Percentiles rank a stretch among this genome's conserved stretches.
Conservation (phyloP, 345 rosid genomes). For the Eucalyptus fibrosa region DNA sequence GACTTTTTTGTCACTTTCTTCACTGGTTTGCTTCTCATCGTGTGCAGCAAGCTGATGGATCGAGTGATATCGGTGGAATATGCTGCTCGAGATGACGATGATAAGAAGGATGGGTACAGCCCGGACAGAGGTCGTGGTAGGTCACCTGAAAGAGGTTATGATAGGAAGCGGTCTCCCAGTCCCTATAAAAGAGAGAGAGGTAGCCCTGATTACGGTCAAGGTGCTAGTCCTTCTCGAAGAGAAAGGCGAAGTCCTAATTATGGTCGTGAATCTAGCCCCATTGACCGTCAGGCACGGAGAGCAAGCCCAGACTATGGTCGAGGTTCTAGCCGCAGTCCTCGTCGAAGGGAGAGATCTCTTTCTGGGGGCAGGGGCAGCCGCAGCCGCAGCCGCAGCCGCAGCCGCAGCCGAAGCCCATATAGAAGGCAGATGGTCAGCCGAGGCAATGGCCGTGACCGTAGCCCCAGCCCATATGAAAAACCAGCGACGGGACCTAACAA, state of each 20-base stretch:
- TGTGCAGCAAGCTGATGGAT: slow-evolving; percentile 77
- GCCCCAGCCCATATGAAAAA: slow-evolving; percentile 25
- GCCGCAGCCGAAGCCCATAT: slow-evolving; percentile 24
- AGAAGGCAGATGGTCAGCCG: slow-evolving; percentile 31
- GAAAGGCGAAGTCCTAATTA: slow-evolving; percentile 76
- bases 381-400: slow-evolving; percentile 12
- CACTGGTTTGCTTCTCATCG: neutral
- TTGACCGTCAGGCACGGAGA: slow-evolving; percentile 46
- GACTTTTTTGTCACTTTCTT: neutral
- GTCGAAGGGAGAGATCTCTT: slow-evolving; percentile 24
- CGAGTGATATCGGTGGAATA: slow-evolving; percentile 88
- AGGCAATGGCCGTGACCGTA: slow-evolving; percentile 9
- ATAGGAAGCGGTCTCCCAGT: slow-evolving; percentile 63
- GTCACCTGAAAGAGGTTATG: slow-evolving; percentile 57
- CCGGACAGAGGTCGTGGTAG: slow-evolving; percentile 70
- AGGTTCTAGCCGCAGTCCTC: slow-evolving; percentile 27
- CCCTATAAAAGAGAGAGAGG: slow-evolving; percentile 80
- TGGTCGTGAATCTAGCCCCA: slow-evolving; percentile 52
- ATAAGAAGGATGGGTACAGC: slow-evolving; percentile 47
- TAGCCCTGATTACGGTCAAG: slow-evolving; percentile 87
- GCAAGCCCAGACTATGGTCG: slow-evolving; percentile 48
- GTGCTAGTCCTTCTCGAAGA: slow-evolving; percentile 49
- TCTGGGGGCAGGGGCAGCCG: slow-evolving; percentile 13
- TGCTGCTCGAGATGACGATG: slow-evolving; percentile 90
- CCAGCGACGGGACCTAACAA: slow-evolving; percentile 22